A percentile compares a stretch with the other conserved stretches of the same genome.
These are phyloP conservation scores for Fulvia fulva DNA, from an alignment of 2,329 filamentous ascomycete genomes.

Conservation along the genomic window DNA sequence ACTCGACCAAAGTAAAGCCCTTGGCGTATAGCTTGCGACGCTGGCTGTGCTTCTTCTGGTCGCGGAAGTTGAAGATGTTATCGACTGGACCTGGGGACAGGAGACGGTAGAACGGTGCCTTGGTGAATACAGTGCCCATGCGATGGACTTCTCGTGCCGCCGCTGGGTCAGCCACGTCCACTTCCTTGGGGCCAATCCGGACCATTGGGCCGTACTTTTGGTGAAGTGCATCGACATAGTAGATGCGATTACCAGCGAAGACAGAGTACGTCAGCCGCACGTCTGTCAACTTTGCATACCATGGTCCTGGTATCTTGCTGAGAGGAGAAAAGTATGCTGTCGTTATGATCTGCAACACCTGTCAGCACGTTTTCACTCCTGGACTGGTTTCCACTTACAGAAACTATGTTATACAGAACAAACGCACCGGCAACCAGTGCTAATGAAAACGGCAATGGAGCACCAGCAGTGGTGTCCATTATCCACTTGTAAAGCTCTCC, in stretches of 20 bases:
- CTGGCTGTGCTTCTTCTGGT: conserved; percentile 32
- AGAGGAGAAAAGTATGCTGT: conserved; percentile 10
- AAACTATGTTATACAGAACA: not conserved
- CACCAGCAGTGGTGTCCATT: not conserved
- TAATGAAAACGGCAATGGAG: not conserved
- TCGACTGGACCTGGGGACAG: conserved; percentile 17
- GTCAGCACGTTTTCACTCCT: not conserved
- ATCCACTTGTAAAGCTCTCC: not conserved
- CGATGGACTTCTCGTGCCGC: conserved; percentile 28
- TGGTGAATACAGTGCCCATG: conserved; percentile 24
- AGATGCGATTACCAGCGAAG: conserved; percentile 21
- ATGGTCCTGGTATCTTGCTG: conserved; percentile 11
- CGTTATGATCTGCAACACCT: not conserved
- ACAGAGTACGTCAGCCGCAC: conserved; percentile 3
- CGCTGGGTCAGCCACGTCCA: conserved; percentile 24
- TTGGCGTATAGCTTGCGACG: conserved; percentile 34
- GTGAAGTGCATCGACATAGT: conserved; percentile 38
- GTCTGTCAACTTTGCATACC: conserved; percentile 10
- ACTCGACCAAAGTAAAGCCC: conserved; percentile 31
- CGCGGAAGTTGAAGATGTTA: conserved; percentile 35
- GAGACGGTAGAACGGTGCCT: conserved; percentile 25
- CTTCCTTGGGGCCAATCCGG: conserved; percentile 25
- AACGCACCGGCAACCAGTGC: not conserved
- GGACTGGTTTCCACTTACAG: not conserved
- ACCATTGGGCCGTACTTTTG: conserved; percentile 29